Base-by-base conservation (phyloP, 306 rosid genomes). In the Alnus rubra region DNA sequence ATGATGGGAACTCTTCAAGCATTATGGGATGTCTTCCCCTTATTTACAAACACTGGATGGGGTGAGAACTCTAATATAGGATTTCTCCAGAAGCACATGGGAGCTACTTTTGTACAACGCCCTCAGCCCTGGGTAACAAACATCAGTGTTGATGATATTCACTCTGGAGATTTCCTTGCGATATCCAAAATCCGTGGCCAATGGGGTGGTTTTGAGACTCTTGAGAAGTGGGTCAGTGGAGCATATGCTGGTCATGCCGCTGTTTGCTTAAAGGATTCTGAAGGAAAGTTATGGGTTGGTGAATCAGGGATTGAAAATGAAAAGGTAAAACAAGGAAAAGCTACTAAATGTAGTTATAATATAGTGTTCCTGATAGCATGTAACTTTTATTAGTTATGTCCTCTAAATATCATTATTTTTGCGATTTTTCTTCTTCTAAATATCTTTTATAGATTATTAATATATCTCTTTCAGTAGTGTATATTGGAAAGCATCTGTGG, bases 181-280 rank as follows among this genome's bases (percentile, higher is more conserved):
- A 74, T 96, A 85, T 96, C 99, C 12, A 96, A 96, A 89, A 90
- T 96, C 65, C 98, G 98, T 50, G 98, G 99, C 31, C 88, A 94
- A 13, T 96, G 99, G 99, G 99, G 99, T 82, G 99, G 92, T 74
- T 96, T 96, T 69, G 99, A 96, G 88, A 88, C 92, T 83, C 84
- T 93, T 44, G 97, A 93, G 87, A 96, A 93, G 86, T 96, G 99
- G 98, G 99, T 93, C 69, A 93, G 90, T 86, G 99, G 98, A 69
- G 77, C 99, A 69, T 96, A 90, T 80, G 98, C 96, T 56, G 99
- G 99, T 74, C 99, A 96, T 74, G 70, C 92, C 74, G 99, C 98
- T 65, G 97, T 96, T 88, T 96, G 89, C 86, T 89, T 96, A 74
- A 96, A 82, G 86, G 99, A 93, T 85, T 82, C 93, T 31, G 88